Conservation (phyloP, 495 filamentous ascomycete genomes). For the Trichoderma asperelloides region DNA sequence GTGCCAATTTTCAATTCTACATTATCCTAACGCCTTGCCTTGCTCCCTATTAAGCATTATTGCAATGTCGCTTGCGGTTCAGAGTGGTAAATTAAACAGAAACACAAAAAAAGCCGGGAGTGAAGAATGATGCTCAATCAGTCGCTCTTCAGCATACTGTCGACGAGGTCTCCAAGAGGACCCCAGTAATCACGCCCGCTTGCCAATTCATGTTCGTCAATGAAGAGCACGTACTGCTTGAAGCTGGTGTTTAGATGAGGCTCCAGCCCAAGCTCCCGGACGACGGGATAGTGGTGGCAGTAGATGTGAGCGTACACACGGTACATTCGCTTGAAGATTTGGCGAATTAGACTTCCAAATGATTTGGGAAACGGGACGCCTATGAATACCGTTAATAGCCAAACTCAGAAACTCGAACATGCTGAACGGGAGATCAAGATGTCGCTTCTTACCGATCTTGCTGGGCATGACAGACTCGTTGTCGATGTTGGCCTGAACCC, state of each 20-base stretch:
- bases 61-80: conserved; percentile 1
- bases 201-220: conserved; percentile 82
- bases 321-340: conserved; percentile 97
- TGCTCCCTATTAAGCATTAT: neutral
- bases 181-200: conserved; percentile 97
- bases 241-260: conserved; percentile 98
- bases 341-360: conserved; percentile 76
- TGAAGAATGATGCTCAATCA: conserved; percentile 26
- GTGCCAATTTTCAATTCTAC: conserved; percentile 4
- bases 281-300: conserved; percentile 97
- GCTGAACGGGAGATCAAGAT: neutral
- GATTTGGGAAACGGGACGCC: conserved; percentile 93
- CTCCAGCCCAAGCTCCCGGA: conserved; percentile 89
- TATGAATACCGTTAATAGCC: conserved; percentile 21
- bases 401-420: neutral
- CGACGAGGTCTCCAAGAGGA: conserved; percentile 90
- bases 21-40: conserved; percentile 3
- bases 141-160: conserved; percentile 93
- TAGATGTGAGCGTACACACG: conserved; percentile 99
- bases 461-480: conserved; percentile 92
- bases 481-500: conserved; percentile 92
- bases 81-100: neutral
- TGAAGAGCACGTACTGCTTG: conserved; percentile 98
- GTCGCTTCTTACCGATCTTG: conserved; percentile 57
- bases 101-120: neutral